Conservation (phyloP, 441 rosid species). For the Eruca vesicaria region DNA sequence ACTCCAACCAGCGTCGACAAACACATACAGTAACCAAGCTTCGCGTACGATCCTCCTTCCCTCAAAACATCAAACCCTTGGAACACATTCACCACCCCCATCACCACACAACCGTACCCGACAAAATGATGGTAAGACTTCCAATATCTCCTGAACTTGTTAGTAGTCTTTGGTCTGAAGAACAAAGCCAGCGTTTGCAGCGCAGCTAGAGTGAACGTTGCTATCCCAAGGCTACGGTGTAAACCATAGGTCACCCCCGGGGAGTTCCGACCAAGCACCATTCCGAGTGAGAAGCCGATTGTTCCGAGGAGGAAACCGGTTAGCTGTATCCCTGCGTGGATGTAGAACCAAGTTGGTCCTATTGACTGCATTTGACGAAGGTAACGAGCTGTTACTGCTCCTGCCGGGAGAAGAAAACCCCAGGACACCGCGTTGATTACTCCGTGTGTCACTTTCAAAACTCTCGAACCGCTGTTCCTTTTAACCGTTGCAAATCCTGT, state of each 20-base stretch:
- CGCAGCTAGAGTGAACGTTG: constrained; percentile 54
- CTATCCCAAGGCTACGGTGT: constrained; percentile 78
- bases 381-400: constrained; percentile 74
- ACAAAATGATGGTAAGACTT: constrained; percentile 97
- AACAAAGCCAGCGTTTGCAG: constrained; percentile 81
- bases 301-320: constrained; percentile 60
- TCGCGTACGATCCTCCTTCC: constrained; percentile 62
- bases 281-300: constrained; percentile 70
- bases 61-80: constrained; percentile 93
- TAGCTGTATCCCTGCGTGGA: constrained; percentile 69
- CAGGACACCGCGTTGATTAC: constrained; percentile 64
- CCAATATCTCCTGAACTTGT: constrained; percentile 88
- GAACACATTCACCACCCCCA: constrained; percentile 90
- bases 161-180: constrained; percentile 83
- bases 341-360: constrained; percentile 88
- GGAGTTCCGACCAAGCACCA: constrained; percentile 63
- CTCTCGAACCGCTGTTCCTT: constrained; percentile 36
- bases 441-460: constrained; percentile 58
- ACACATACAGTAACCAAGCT: constrained; percentile 73
- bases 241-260: constrained; percentile 64
- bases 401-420: constrained; percentile 76
- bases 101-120: constrained; percentile 83
- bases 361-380: constrained; percentile 63
- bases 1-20: constrained; percentile 68
- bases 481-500: constrained; percentile 37